Evolutionary conservation across 257 asterid genomes (phyloP).

Genomic region (Galeopsis tetrahit): DNA sequence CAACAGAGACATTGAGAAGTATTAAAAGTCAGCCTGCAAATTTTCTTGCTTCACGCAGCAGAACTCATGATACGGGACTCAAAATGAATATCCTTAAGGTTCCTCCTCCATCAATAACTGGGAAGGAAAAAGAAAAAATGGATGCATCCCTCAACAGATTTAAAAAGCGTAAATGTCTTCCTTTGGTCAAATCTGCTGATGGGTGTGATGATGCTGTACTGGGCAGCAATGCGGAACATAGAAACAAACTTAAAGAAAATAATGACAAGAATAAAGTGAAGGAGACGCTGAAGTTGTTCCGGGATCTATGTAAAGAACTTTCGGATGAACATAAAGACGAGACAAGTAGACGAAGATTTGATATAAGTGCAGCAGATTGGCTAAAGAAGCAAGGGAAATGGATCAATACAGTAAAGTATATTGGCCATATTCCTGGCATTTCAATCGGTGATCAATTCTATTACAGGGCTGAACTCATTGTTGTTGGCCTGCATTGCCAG

Average conservation of each 20-base stretch:
- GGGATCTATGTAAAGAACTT: constrained; percentile 19
- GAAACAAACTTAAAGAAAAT: neutral
- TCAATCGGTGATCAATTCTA: constrained; percentile 41
- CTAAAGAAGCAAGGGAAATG: constrained; percentile 32
- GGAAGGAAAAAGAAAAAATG: neutral
- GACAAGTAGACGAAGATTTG: neutral
- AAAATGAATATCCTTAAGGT: neutral
- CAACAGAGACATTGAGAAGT: constrained; percentile 1
- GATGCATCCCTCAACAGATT: neutral
- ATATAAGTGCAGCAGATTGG: constrained; percentile 32
- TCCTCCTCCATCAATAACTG: neutral
- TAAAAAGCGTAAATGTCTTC: neutral
- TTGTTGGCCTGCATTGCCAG: constrained; percentile 41
- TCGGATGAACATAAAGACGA: constrained; percentile 22
- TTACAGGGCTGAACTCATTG: constrained; percentile 42
- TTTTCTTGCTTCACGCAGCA: neutral
- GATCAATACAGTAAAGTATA: constrained; percentile 29
- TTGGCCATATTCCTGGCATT: constrained; percentile 47
- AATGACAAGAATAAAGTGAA: constrained; percentile 27
- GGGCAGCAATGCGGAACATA: neutral
- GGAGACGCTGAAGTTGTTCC: constrained; percentile 32
- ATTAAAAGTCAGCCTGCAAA: neutral
- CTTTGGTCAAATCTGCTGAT: neutral
- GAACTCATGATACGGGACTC: neutral
- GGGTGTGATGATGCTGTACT: neutral